A percentile compares a stretch with the other conserved stretches of the same genome.
Evolutionary conservation across 768 basidiomycete genomes (phyloP).

Genomic region (Hericium erinaceus): DNA sequence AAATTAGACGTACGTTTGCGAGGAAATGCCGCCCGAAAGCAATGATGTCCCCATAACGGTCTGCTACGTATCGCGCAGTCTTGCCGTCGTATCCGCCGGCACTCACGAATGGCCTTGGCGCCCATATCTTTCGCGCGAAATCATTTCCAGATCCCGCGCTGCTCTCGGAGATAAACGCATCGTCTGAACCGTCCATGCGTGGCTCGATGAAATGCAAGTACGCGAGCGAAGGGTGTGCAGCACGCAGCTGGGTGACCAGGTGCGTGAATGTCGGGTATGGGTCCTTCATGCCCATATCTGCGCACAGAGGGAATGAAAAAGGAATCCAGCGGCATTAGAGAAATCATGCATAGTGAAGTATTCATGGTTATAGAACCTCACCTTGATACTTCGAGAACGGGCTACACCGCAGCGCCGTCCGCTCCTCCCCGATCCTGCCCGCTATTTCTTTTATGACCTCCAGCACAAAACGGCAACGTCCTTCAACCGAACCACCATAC

Average conservation of each 20-base stretch:
- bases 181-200: slow-evolving; percentile 5
- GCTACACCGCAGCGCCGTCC: slow-evolving; percentile 29
- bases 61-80: slow-evolving; percentile 14
- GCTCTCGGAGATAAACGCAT: neutral
- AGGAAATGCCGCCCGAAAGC: slow-evolving; percentile 21
- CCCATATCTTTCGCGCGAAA: slow-evolving; percentile 17
- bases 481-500: slow-evolving; percentile 42
- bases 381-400: slow-evolving; percentile 27
- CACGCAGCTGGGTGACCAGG: slow-evolving; percentile 32
- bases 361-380: slow-evolving; percentile 2
- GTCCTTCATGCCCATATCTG: slow-evolving; percentile 41
- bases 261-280: slow-evolving; percentile 47
- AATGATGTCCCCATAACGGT: slow-evolving; percentile 17
- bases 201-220: slow-evolving; percentile 31
- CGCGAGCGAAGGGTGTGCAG: slow-evolving; percentile 30
- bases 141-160: slow-evolving; percentile 11
- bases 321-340: too few species aligned
- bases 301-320: neutral
- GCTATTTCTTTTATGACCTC: slow-evolving; percentile 32
- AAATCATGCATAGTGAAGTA: too few species aligned
- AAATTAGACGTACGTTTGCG: slow-evolving; percentile 18
- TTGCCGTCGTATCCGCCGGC: slow-evolving; percentile 18
- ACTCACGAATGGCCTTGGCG: slow-evolving; percentile 15
- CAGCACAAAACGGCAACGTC: slow-evolving; percentile 35
- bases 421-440: slow-evolving; percentile 31